Conservation (phyloP, 2,329 filamentous ascomycete genomes). For the Penicillium sp. region DNA sequence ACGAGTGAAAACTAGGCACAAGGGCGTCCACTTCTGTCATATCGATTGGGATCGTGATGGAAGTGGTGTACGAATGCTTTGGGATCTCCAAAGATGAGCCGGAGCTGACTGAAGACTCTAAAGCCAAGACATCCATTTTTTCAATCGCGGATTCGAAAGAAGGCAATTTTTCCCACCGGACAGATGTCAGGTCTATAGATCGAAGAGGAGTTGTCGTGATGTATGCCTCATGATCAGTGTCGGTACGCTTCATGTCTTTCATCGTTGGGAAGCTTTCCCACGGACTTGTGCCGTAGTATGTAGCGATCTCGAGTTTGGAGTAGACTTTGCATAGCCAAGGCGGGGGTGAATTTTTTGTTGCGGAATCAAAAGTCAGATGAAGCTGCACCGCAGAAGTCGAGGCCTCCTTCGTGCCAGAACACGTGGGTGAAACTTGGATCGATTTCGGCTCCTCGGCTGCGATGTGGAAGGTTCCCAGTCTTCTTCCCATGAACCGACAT, state of each 20-base stretch:
- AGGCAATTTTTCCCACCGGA: conserved; percentile 6
- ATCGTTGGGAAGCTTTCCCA: conserved; percentile 5
- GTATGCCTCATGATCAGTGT: conserved; percentile 3
- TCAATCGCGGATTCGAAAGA: background rate
- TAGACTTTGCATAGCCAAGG: conserved; percentile 2
- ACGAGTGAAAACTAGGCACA: conserved; percentile 8
- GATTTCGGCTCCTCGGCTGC: conserved; percentile 1
- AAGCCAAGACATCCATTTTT: background rate
- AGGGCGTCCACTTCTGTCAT: background rate
- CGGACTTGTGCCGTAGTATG: conserved; percentile 3
- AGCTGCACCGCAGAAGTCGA: conserved; percentile 1
- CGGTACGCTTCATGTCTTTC: background rate
- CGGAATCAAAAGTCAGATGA: conserved; percentile 4
- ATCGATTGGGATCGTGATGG: conserved; percentile 1
- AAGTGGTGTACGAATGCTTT: background rate
- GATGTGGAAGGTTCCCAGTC: conserved; percentile 1
- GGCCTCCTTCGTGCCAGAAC: background rate
- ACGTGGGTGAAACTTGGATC: background rate
- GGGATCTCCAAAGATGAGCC: background rate
- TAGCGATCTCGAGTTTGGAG: conserved; percentile 3
- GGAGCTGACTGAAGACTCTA: background rate
- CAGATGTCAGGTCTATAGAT: background rate
- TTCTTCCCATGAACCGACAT: background rate
- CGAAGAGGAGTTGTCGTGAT: background rate
- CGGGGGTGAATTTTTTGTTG: conserved; percentile 4